These are phyloP conservation scores for Pseudogymnoascus verrucosus DNA, from an alignment of 2,329 filamentous ascomycete species.

Conservation along the genomic window DNA sequence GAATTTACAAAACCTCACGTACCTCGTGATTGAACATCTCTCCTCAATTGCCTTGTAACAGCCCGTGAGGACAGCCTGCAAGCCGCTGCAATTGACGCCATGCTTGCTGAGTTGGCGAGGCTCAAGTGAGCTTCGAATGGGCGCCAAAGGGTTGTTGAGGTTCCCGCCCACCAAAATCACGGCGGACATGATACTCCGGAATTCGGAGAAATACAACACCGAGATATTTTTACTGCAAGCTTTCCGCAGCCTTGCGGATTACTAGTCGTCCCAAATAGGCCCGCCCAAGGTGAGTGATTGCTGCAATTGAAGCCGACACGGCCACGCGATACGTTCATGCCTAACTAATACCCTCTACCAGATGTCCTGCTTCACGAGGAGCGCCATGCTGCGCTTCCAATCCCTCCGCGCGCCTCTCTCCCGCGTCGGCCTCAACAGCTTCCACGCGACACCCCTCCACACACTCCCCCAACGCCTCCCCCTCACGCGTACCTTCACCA, in stretches of 20 bases:
- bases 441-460: background rate
- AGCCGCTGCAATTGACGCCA: constrained; percentile 60
- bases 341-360: constrained; percentile 11
- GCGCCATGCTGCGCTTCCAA: constrained; percentile 21
- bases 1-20: constrained; percentile 25
- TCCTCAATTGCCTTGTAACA: constrained; percentile 44
- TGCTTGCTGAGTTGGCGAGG: constrained; percentile 31
- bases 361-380: constrained; percentile 32
- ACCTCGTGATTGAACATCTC: constrained; percentile 52
- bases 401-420: constrained; percentile 14
- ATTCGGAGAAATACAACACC: background rate
- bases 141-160: constrained; percentile 14
- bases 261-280: background rate
- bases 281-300: background rate
- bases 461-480: constrained; percentile 11
- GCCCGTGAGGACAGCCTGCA: constrained; percentile 57
- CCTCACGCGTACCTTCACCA: constrained; percentile 18
- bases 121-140: constrained; percentile 24
- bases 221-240: constrained; percentile 2
- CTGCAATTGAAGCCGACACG: background rate
- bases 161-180: constrained; percentile 8
- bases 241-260: constrained; percentile 8
- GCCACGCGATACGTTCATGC: background rate
- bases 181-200: constrained; percentile 1
- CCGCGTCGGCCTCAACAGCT: constrained; percentile 1